Conservation (phyloP, 768 basidiomycete species). For the Lactarius akahatsu region DNA sequence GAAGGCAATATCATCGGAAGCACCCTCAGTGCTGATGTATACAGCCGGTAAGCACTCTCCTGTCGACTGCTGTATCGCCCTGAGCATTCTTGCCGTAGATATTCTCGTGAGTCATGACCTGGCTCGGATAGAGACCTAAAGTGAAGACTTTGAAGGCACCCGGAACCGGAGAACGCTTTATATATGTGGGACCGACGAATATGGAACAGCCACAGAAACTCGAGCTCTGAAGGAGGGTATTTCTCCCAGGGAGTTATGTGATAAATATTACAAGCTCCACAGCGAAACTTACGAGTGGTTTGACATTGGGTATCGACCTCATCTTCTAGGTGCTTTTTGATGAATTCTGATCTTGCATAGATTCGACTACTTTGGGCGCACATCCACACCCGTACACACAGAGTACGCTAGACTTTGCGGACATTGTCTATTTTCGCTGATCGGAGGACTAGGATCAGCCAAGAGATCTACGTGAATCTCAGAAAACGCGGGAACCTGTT, state of each 20-base stretch:
- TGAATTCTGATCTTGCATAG: slow-evolving; percentile 39
- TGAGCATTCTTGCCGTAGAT: slow-evolving; percentile 40
- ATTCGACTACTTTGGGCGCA: slow-evolving; percentile 96
- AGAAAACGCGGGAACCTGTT: slow-evolving; percentile 73
- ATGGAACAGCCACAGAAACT: slow-evolving; percentile 99
- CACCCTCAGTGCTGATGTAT: slow-evolving; percentile 95
- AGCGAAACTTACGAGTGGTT: slow-evolving; percentile 97
- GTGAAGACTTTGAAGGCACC: slow-evolving; percentile 45
- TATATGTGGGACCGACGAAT: slow-evolving; percentile 98
- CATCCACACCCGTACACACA: slow-evolving; percentile 85
- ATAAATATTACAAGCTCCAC: slow-evolving; percentile 88
- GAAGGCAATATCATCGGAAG: slow-evolving; percentile 91
- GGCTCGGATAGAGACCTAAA: slow-evolving; percentile 6
- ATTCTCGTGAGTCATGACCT: slow-evolving; percentile 50
- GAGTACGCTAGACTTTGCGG: slow-evolving; percentile 52
- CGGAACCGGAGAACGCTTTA: slow-evolving; percentile 89
- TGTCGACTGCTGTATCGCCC: slow-evolving; percentile 12
- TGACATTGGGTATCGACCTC: slow-evolving; percentile 71
- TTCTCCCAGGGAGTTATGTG: slow-evolving; percentile 77
- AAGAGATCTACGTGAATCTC: slow-evolving; percentile 85
- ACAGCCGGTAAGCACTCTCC: slow-evolving; percentile 71
- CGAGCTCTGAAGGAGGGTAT: slow-evolving; percentile 89
- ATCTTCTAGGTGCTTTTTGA: not conserved
- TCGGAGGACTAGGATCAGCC: slow-evolving; percentile 64
- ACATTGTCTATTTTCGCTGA: slow-evolving; percentile 2